Conservation (phyloP, 345 rosid species). For the Rhizophora mangle region DNA sequence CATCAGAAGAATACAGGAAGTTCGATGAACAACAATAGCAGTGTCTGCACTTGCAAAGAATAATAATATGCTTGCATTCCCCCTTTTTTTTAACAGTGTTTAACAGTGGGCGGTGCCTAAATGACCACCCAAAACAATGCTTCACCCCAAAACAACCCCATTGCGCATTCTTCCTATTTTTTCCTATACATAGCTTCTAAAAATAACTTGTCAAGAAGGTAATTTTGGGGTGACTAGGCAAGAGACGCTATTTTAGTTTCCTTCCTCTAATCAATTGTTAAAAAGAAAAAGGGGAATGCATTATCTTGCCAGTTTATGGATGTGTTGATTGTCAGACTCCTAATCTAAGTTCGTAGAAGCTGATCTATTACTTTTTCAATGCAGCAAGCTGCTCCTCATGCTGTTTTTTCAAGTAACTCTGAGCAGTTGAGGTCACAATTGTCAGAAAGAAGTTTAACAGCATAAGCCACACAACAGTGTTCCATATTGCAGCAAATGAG, state of each 20-base stretch:
- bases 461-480: constrained; percentile 92
- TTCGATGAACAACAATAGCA: neutral
- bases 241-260: constrained; percentile 3
- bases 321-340: constrained; percentile 16
- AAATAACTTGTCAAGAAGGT: constrained; percentile 11
- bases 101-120: neutral
- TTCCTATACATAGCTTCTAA: constrained; percentile 34
- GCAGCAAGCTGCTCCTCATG: constrained; percentile 61
- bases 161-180: constrained; percentile 15
- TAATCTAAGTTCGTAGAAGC: constrained; percentile 37
- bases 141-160: constrained; percentile 8
- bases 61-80: constrained; percentile 9
- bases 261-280: constrained; percentile 6
- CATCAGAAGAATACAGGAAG: neutral
- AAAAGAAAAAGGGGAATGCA: neutral
- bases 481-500: constrained; percentile 83
- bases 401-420: constrained; percentile 62
- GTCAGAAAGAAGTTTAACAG: constrained; percentile 80
- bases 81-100: constrained; percentile 11
- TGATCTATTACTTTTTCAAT: constrained; percentile 20
- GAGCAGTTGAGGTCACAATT: constrained; percentile 83
- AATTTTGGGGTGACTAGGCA: neutral
- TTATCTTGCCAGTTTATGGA: constrained; percentile 2
- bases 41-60: constrained; percentile 26
- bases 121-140: constrained; percentile 19